Percentiles rank a stretch among this genome's conserved stretches.
These are phyloP conservation scores for Saturnispora besseyi DNA, from an alignment of 805 yeast species.

Conservation along the genomic window DNA sequence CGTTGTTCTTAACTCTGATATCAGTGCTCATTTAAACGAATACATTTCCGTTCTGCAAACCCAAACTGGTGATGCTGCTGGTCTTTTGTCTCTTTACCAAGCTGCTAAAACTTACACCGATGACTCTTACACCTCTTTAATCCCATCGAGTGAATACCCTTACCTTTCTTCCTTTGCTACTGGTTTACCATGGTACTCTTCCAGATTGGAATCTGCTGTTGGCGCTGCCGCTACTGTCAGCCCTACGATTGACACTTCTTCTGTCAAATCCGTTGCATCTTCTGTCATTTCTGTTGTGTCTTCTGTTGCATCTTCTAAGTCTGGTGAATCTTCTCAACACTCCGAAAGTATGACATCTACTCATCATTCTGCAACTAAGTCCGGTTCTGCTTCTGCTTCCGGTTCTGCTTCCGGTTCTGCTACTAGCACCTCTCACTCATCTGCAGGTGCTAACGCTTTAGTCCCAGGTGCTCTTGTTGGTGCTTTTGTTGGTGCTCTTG, in stretches of 20 bases:
- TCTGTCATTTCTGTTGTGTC: slow-evolving; percentile 9
- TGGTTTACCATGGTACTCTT: slow-evolving; percentile 29
- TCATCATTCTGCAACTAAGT: slow-evolving; percentile 4
- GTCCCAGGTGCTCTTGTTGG: slow-evolving; percentile 16
- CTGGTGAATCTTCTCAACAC: too few relatives aligned
- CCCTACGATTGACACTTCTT: slow-evolving; percentile 10
- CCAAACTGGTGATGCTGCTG: slow-evolving; percentile 21
- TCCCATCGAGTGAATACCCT: slow-evolving; percentile 15
- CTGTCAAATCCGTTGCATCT: slow-evolving; percentile 11
- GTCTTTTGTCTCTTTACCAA: slow-evolving; percentile 27
- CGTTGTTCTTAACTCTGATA: slow-evolving; percentile 32
- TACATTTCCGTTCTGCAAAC: slow-evolving; percentile 28
- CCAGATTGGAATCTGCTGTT: slow-evolving; percentile 21
- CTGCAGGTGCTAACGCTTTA: slow-evolving; percentile 14
- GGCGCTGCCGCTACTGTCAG: slow-evolving; percentile 8
- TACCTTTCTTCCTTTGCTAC: slow-evolving; percentile 24
- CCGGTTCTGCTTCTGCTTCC: slow-evolving; percentile 6
- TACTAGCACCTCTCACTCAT: slow-evolving; percentile 6
- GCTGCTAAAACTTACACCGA: slow-evolving; percentile 34
- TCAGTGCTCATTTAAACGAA: slow-evolving; percentile 24
- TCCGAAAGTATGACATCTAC: neutral
- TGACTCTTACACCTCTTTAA: slow-evolving; percentile 36
- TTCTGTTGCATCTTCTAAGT: slow-evolving; percentile 6
- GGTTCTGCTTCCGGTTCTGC: slow-evolving; percentile 4
- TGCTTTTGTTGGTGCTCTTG: slow-evolving; percentile 17